A percentile compares a stretch with the other conserved stretches of the same genome.
Evolutionary conservation across 2,329 filamentous ascomycete genomes (phyloP).

Genomic region (Penicillium concentricum): DNA sequence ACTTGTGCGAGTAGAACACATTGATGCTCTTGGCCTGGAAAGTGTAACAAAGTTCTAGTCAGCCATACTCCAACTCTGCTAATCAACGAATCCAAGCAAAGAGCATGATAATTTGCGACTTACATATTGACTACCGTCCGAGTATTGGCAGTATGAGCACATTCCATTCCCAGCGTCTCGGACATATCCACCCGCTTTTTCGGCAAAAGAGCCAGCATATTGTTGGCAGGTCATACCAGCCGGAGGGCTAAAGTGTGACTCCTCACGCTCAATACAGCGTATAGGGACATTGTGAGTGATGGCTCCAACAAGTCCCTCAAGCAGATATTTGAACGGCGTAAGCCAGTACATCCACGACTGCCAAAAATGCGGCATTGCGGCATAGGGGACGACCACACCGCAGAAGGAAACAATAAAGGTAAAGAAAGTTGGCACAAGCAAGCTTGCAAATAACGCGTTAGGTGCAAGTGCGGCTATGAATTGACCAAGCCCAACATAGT

Average conservation of each 20-base stretch:
- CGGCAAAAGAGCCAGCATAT: constrained; percentile 57
- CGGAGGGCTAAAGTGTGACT: constrained; percentile 61
- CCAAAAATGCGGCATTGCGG: constrained; percentile 65
- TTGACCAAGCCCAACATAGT: constrained; percentile 65
- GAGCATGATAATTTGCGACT: constrained; percentile 8
- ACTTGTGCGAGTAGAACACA: constrained; percentile 60
- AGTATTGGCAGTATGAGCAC: constrained; percentile 66
- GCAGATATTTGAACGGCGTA: constrained; percentile 66
- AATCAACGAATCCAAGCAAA: neutral
- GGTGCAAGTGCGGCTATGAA: constrained; percentile 66
- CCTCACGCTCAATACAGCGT: constrained; percentile 55
- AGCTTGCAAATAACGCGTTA: constrained; percentile 64
- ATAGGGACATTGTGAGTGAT: constrained; percentile 57
- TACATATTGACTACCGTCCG: constrained; percentile 61
- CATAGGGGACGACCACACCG: constrained; percentile 70
- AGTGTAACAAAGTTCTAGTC: neutral
- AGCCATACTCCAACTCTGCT: neutral
- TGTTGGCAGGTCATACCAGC: constrained; percentile 58
- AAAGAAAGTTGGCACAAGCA: constrained; percentile 69
- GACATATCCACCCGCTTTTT: constrained; percentile 61
- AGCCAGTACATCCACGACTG: constrained; percentile 64
- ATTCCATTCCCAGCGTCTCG: constrained; percentile 53
- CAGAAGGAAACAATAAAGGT: constrained; percentile 70
- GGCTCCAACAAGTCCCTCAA: constrained; percentile 61
- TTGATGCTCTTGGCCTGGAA: constrained; percentile 52